Conservation (phyloP, 2,329 filamentous ascomycete species). For the Trichophyton rubrum region DNA sequence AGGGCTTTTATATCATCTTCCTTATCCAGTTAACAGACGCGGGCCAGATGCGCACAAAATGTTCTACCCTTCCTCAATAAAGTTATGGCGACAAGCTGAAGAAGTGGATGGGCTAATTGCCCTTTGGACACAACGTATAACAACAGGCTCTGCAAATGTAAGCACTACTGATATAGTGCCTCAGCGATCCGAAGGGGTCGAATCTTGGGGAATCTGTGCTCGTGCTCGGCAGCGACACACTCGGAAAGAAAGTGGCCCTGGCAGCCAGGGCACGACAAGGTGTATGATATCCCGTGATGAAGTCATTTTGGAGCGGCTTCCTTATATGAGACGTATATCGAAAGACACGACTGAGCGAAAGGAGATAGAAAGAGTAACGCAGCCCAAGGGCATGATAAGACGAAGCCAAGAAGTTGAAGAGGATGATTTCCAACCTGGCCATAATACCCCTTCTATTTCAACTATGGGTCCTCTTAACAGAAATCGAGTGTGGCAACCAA, state of each 20-base stretch:
- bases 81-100: conserved; percentile 71
- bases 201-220: conserved; percentile 21
- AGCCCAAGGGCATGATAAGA: conserved; percentile 49
- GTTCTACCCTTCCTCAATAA: conserved; percentile 79
- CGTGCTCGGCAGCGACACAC: not conserved
- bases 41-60: conserved; percentile 62
- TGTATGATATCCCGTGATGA: conserved; percentile 28
- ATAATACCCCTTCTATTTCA: not conserved
- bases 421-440: conserved; percentile 17
- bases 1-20: conserved; percentile 72
- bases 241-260: not conserved
- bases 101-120: conserved; percentile 60
- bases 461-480: conserved; percentile 7
- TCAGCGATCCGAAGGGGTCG: conserved; percentile 20
- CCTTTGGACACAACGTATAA: conserved; percentile 27
- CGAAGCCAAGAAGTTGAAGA: conserved; percentile 33
- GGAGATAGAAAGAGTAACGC: conserved; percentile 56
- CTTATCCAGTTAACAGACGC: conserved; percentile 63
- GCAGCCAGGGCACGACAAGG: conserved; percentile 8
- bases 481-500: not conserved
- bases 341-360: conserved; percentile 30
- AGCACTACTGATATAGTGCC: conserved; percentile 17
- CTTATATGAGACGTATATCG: conserved; percentile 63
- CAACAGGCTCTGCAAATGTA: conserved; percentile 32
- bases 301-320: conserved; percentile 63